Percentiles rank a stretch among this genome's conserved stretches.
Evolutionary conservation across 2,329 filamentous ascomycete genomes (phyloP).

Genomic region (Monilinia polystroma): DNA sequence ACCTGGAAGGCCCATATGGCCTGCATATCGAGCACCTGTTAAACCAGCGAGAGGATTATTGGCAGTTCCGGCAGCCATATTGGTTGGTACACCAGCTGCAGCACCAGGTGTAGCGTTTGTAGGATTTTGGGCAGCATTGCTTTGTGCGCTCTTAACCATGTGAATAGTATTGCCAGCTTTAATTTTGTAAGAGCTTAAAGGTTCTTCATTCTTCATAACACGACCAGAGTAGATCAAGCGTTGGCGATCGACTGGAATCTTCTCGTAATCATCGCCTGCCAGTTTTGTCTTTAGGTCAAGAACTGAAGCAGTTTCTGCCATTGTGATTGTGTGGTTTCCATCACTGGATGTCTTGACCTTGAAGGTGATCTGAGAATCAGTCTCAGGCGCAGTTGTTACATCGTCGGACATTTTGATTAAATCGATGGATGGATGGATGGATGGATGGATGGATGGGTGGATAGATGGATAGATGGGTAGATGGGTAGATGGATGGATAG

Average conservation of each 20-base stretch:
- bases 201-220: slow-evolving; percentile 93
- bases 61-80: slow-evolving; percentile 78
- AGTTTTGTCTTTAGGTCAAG: slow-evolving; percentile 89
- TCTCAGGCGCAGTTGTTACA: slow-evolving; percentile 48
- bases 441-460: too few species aligned
- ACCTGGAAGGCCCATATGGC: slow-evolving; percentile 83
- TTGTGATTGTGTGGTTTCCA: slow-evolving; percentile 77
- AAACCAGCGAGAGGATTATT: slow-evolving; percentile 89
- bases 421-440: too few species aligned
- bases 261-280: slow-evolving; percentile 75
- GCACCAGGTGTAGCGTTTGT: slow-evolving; percentile 44
- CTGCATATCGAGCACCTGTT: slow-evolving; percentile 91
- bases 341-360: slow-evolving; percentile 97
- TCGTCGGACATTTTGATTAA: slow-evolving; percentile 53
- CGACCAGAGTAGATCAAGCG: slow-evolving; percentile 96
- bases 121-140: slow-evolving; percentile 54
- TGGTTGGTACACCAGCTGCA: slow-evolving; percentile 64
- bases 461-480: too few species aligned
- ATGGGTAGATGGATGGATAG: not conserved
- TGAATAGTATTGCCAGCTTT: slow-evolving; percentile 95
- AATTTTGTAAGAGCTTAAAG: slow-evolving; percentile 84
- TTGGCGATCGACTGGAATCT: slow-evolving; percentile 83
- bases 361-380: slow-evolving; percentile 84
- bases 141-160: slow-evolving; percentile 92
- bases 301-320: slow-evolving; percentile 73